A percentile compares a stretch with the other conserved stretches of the same genome.
Conservation (phyloP, 2,329 filamentous ascomycete genomes). For the Sporothrix variecibatus region DNA sequence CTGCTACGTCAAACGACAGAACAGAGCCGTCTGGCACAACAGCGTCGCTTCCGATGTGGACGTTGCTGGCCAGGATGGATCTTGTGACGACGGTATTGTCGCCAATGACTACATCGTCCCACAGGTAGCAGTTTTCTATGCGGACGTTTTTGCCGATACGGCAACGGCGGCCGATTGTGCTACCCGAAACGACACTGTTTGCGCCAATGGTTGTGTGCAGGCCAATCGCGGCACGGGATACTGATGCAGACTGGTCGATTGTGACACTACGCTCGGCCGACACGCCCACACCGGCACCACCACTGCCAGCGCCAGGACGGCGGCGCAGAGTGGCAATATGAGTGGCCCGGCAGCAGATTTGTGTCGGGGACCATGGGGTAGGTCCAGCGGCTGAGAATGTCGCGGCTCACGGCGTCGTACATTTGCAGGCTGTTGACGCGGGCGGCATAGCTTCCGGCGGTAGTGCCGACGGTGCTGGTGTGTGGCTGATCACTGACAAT, state of each 20-base stretch:
- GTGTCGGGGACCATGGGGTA: conserved; percentile 88
- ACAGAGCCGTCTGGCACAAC: conserved; percentile 71
- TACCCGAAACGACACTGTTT: conserved; percentile 68
- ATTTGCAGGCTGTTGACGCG: conserved; percentile 82
- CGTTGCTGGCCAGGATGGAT: conserved; percentile 75
- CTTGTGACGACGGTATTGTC: conserved; percentile 71
- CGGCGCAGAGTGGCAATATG: conserved; percentile 70
- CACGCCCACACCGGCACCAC: conserved; percentile 47
- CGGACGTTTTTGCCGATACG: conserved; percentile 82
- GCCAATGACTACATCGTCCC: conserved; percentile 78
- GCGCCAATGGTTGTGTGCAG: conserved; percentile 74
- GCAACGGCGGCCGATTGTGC: conserved; percentile 81
- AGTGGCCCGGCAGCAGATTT: conserved; percentile 77
- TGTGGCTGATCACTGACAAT: conserved; percentile 64
- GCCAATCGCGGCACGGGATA: conserved; percentile 75
- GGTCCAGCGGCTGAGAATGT: conserved; percentile 84
- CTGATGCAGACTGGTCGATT: conserved; percentile 68
- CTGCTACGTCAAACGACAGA: conserved; percentile 74
- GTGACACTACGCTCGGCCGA: conserved; percentile 79
- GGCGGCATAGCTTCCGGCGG: conserved; percentile 67
- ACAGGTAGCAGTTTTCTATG: conserved; percentile 80
- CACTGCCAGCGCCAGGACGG: not conserved
- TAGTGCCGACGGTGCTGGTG: not conserved
- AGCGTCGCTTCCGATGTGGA: conserved; percentile 69
- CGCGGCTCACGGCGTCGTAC: conserved; percentile 85